Conservation (phyloP, 2,329 filamentous ascomycete species). For the Fusarium duplospermum region DNA sequence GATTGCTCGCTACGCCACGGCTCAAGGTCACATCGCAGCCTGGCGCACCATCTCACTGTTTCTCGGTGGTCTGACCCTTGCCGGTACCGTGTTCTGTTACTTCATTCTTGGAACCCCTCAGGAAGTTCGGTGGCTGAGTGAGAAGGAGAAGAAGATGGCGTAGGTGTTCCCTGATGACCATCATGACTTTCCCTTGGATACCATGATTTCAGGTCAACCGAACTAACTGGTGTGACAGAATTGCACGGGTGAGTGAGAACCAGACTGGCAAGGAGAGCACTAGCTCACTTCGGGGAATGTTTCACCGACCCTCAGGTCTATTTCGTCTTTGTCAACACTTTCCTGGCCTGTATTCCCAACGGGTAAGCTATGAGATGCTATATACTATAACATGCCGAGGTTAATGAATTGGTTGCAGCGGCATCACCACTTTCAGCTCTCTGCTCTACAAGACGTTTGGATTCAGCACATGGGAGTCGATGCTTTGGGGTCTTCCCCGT, state of each 20-base stretch:
- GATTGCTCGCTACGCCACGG: background rate
- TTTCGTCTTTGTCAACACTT: background rate
- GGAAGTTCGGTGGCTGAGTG: background rate
- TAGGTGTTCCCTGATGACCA: background rate
- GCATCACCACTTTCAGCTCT: background rate
- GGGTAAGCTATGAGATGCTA: background rate
- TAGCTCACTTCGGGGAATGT: background rate
- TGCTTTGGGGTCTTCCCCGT: background rate
- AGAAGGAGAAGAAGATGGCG: background rate
- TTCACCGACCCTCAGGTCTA: background rate
- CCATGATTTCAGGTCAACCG: background rate
- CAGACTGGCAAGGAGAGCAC: background rate
- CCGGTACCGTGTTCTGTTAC: background rate
- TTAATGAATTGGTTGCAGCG: background rate
- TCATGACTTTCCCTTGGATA: too few species aligned
- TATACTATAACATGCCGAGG: background rate
- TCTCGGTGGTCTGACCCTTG: background rate
- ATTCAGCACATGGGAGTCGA: background rate
- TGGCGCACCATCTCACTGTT: background rate
- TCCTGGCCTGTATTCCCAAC: background rate
- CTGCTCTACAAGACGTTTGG: background rate
- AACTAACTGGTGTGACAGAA: background rate
- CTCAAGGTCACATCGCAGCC: background rate
- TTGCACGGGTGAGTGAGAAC: background rate
- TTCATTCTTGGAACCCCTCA: background rate